phyloP scores from a whole-genome alignment of 176 grass and related monocot genomes.

The Microstegium vimineum region DNA sequence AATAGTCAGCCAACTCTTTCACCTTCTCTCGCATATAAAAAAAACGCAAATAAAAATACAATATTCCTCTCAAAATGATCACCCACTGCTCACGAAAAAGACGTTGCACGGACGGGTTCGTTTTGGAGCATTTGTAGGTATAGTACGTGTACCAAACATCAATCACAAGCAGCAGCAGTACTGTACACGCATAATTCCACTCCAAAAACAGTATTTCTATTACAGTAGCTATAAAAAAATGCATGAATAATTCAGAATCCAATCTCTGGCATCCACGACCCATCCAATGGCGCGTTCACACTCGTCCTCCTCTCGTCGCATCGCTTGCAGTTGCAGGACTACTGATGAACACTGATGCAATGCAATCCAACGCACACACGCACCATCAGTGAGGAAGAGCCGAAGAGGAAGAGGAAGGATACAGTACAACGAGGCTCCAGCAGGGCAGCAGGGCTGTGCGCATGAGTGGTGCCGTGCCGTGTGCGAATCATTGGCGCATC shows the following conservation, averaged over 20 bases:
- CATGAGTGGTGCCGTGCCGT: constrained; percentile 38
- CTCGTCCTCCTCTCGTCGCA: neutral
- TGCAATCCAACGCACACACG: constrained; percentile 24
- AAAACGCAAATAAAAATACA: neutral
- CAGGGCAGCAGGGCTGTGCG: constrained; percentile 48
- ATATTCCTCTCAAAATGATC: neutral
- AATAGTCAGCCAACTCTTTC: too few relatives aligned
- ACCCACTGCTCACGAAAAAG: neutral
- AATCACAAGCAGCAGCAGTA: neutral
- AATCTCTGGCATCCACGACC: too few relatives aligned
- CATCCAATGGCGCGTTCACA: constrained; percentile 16
- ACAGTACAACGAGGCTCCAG: constrained; percentile 34
- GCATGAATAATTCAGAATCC: neutral
- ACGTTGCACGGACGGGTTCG: constrained; percentile 7
- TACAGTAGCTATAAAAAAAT: neutral
- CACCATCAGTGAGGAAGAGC: neutral
- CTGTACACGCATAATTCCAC: neutral
- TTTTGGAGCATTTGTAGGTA: neutral
- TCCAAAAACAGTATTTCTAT: neutral
- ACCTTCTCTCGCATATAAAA: neutral
- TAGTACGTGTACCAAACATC: constrained; percentile 1
- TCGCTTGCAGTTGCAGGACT: neutral
- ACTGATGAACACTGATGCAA: neutral
- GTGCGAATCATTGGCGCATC: constrained; percentile 33
- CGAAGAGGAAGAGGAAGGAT: neutral